These are phyloP conservation scores for Candida golubevii DNA, from an alignment of 805 yeast genomes.

Conservation along the genomic window DNA sequence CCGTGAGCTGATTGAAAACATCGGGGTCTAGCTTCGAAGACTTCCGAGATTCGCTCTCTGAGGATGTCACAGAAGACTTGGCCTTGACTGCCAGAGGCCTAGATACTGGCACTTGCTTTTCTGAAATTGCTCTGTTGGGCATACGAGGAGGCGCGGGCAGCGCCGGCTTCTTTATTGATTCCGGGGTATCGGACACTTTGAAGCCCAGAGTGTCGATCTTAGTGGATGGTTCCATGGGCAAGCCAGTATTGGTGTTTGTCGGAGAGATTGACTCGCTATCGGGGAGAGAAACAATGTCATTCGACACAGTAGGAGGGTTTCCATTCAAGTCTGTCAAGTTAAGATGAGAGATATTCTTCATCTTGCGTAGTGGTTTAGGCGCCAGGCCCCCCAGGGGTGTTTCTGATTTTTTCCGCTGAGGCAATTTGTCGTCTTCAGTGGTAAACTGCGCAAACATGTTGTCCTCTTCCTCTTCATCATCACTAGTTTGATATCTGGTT, in stretches of 20 bases:
- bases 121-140: constrained; percentile 3
- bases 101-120: constrained; percentile 3
- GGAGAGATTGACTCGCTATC: constrained; percentile 22
- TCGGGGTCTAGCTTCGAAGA: constrained; percentile 13
- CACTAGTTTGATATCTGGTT: constrained; percentile 26
- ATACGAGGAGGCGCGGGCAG: not conserved
- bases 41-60: constrained; percentile 1
- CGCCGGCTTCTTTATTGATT: not conserved
- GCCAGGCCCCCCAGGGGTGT: not conserved
- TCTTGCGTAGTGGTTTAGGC: constrained; percentile 18
- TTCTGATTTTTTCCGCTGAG: constrained; percentile 1
- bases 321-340: constrained; percentile 31
- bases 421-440: constrained; percentile 8
- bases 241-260: constrained; percentile 10
- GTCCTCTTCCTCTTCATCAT: constrained; percentile 21
- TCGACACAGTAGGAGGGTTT: constrained; percentile 9
- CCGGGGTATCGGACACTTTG: constrained; percentile 1
- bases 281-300: not conserved
- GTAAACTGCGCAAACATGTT: constrained; percentile 6
- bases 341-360: constrained; percentile 38
- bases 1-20: constrained; percentile 21
- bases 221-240: constrained; percentile 7
- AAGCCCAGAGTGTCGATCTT: constrained; percentile 2
- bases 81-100: constrained; percentile 9
- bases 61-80: constrained; percentile 4